Evolutionary conservation across 2,329 filamentous ascomycete genomes (phyloP), one percentile per base, ranked within the genome.

Genomic region (Botrytis sinoallii): DNA sequence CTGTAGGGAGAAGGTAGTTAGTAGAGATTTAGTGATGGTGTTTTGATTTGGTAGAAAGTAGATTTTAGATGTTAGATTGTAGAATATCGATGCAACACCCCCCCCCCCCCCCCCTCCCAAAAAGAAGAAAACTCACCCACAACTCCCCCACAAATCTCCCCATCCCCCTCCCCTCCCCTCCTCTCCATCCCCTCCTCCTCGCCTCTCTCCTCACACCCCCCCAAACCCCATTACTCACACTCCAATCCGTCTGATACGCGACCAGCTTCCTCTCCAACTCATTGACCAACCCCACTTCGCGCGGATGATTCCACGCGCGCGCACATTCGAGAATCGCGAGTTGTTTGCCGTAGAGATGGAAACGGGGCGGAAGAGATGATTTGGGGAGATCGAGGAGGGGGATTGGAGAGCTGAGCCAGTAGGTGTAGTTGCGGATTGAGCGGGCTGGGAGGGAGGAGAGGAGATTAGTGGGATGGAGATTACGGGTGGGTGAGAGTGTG

Each of bases 261-360:
- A 48, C 22, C 20, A 73, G 20, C 7, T 66, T 69, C 16, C 9
- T 14, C 10, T 25, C 48, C 10, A 73, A n/a, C 6, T 60, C 63
- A 2, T 10, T 1, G 1, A 46, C 5, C n/a, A 40, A 35, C 5
- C 1, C 1, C 1, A 0, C 4, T 68, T 72, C 70, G 3, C 9
- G 5, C 25, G 61, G 48, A 25, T 38, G 20, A 1, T 40, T 38
- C 18, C 46, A 22, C n/a, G 40, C 42, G 5, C 42, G 57, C 61
- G 74, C 73, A n/a, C 48, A 67, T 71, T 77, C 76, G 10, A 77
- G 63, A 8, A 75, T 75, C 1, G 76, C 76, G 18, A 76, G 66
- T 25, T 71, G 72, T n/a, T 71, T 70, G 10, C 76, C 75, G 20
- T 71, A 76, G 52, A 66, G 64, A 14, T 61, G 66, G 32, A 70